Evolutionary conservation across 345 rosid species (phyloP).

Genomic region (Salix brachista): DNA sequence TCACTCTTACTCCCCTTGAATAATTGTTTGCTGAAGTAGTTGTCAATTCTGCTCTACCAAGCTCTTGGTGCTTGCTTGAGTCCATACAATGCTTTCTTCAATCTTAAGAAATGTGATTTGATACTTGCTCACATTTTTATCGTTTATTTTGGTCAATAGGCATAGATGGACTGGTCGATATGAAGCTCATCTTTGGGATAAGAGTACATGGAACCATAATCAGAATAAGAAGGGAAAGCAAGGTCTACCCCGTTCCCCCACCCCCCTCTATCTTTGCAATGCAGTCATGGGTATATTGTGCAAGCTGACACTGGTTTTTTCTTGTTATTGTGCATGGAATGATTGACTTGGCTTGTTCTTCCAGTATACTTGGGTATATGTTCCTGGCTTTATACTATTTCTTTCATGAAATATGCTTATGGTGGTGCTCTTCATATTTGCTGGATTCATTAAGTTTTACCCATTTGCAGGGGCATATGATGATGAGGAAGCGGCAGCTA

Average conservation of each 20-base stretch:
- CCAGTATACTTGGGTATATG: conserved; percentile 97
- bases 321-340: conserved; percentile 28
- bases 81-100: too few species aligned
- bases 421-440: background rate
- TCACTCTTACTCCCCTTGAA: too few species aligned
- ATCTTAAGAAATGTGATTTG: background rate
- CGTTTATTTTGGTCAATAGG: conserved; percentile 27
- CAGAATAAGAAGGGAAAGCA: conserved; percentile 99
- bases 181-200: conserved; percentile 99
- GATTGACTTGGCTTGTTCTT: conserved; percentile 20
- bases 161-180: conserved; percentile 99
- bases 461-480: conserved; percentile 85
- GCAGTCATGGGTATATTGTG: background rate
- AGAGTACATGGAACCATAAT: conserved; percentile 96
- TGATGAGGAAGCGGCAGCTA: conserved; percentile 99
- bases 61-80: too few species aligned
- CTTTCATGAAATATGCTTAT: conserved; percentile 2
- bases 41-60: too few species aligned
- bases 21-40: too few species aligned
- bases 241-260: conserved; percentile 40
- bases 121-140: background rate
- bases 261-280: background rate
- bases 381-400: background rate
- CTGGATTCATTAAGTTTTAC: conserved; percentile 9
- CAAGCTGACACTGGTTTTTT: conserved; percentile 35